These are phyloP conservation scores for Wickerhamomyces sp. DNA, from an alignment of 1,139 yeast genomes.

Conservation along the genomic window DNA sequence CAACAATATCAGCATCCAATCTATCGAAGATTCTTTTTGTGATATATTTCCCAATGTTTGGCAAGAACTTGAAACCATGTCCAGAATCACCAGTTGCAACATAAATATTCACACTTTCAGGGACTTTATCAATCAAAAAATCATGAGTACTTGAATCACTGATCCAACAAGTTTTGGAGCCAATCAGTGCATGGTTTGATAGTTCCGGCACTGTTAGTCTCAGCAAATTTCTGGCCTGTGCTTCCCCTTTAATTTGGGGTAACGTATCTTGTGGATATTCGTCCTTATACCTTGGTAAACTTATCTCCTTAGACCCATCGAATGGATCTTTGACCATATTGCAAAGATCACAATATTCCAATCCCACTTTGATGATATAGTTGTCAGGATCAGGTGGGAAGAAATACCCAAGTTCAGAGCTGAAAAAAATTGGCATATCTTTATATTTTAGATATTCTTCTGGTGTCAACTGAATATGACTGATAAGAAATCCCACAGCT, in stretches of 20 bases:
- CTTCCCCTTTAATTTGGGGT: constrained; percentile 28
- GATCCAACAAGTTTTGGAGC: constrained; percentile 42
- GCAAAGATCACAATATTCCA: constrained; percentile 34
- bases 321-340: constrained; percentile 27
- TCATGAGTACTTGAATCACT: constrained; percentile 40
- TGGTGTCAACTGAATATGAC: constrained; percentile 33
- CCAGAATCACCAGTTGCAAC: constrained; percentile 45
- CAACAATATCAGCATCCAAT: constrained; percentile 3
- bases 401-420: constrained; percentile 44
- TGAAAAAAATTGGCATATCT: constrained; percentile 38
- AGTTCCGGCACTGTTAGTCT: constrained; percentile 34
- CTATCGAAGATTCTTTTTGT: constrained; percentile 15
- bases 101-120: constrained; percentile 27
- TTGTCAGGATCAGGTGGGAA: constrained; percentile 41
- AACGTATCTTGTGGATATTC: constrained; percentile 32
- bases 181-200: constrained; percentile 30
- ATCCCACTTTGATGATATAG: constrained; percentile 33
- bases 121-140: constrained; percentile 39
- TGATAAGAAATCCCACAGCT: constrained; percentile 37
- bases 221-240: constrained; percentile 26
- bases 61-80: constrained; percentile 39
- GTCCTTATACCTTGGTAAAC: constrained; percentile 35
- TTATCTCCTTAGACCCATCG: constrained; percentile 16
- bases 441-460: constrained; percentile 31
- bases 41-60: constrained; percentile 39